Evolutionary conservation across 768 basidiomycete genomes (phyloP).

Genomic region (Tephrocybe sp.): DNA sequence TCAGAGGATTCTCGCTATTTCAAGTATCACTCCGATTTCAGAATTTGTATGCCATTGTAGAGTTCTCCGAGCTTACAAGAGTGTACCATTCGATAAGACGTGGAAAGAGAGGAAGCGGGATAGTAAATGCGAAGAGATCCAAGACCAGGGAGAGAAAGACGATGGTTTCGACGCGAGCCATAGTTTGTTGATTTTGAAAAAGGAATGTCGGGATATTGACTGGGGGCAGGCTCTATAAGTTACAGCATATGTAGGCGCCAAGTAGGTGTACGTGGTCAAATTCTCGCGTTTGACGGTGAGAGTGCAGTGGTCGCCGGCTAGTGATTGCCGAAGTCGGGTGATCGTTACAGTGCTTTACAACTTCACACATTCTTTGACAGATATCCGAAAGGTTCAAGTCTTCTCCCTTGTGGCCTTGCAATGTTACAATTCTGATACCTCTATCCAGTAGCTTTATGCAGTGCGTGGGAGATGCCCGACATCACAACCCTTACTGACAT

Average conservation of each 20-base stretch:
- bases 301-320: too few species aligned
- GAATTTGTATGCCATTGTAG: not conserved
- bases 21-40: constrained; percentile 3
- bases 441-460: too few species aligned
- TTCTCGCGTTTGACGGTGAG: not conserved
- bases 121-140: constrained; percentile 89
- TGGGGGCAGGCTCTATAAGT: not conserved
- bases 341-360: too few species aligned
- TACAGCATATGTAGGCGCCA: constrained; percentile 5
- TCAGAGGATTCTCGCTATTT: constrained; percentile 68
- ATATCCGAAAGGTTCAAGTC: too few species aligned
- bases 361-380: too few species aligned
- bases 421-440: too few species aligned
- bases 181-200: constrained; percentile 22
- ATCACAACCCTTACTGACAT: constrained; percentile 21
- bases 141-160: constrained; percentile 90
- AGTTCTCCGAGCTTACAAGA: constrained; percentile 40
- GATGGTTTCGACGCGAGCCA: constrained; percentile 71
- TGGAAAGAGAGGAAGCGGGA: constrained; percentile 96
- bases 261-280: not conserved
- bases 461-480: constrained; percentile 19
- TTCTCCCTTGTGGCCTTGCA: too few species aligned
- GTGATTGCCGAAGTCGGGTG: too few species aligned
- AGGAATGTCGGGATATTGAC: not conserved
- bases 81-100: constrained; percentile 94